Base-by-base conservation (phyloP, 2,329 filamentous ascomycete genomes). In the Pestalotiopsis sp. region DNA sequence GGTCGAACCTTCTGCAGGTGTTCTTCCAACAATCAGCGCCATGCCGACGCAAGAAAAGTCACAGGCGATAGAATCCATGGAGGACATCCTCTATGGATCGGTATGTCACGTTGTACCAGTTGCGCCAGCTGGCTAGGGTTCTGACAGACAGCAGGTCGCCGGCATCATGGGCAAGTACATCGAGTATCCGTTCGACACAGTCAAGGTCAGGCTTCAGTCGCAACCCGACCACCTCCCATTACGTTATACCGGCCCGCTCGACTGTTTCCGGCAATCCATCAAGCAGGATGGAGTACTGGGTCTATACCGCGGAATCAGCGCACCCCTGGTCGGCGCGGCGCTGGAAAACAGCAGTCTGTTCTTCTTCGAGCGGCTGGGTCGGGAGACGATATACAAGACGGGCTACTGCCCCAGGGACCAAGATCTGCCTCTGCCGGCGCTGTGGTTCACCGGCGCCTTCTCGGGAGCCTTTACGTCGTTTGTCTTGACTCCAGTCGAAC, bases 111-210 rank as follows among this genome's bases (percentile, higher is more conserved):
- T 66, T 63, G 30, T 44, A 22, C 38, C 55, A 22, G 59, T 62
- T 56, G 35, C 5, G 26, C 11, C 22, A 52, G 48, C 35, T 13
- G 62, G 22, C 13, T 59, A 56, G 64, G 64, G 24, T 58, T 38
- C 72, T 76, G 68, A 73, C 67, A 17, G 24, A 61, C 4, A 7
- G 1, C 71, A 94, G 92, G 80, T 88, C 68, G 94, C 95, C 66
- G 96, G 96, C 69, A 89, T 97, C 68, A 90, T 93, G 44, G 95
- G 95, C 70, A 99, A 98, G 83, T 93, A 95, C 79, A 95, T 99
- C 77, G 96, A 99, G 79, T 99, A 98, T 78, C 96, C 96, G 26
- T 99, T 99, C 81, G 96, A 99, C 81, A 99, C 96, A 0, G 91
- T 99, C 79, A 99, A 99, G 82, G 96, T 99, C 69, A 92, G 96